These are phyloP conservation scores for Nemania serpens DNA, from an alignment of 2,329 filamentous ascomycete genomes.

Conservation along the genomic window DNA sequence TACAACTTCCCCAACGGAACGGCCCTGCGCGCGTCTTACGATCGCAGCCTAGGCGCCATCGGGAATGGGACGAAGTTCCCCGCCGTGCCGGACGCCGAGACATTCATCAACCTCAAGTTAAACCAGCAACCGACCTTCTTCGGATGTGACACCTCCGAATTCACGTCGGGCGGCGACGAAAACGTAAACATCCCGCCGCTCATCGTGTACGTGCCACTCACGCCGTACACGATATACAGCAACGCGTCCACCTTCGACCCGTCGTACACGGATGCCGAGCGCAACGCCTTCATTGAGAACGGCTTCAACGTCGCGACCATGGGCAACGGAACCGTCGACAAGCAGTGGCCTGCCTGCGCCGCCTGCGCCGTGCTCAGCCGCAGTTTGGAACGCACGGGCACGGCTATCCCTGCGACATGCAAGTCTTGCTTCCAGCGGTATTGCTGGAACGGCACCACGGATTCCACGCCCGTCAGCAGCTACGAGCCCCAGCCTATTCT, in stretches of 20 bases:
- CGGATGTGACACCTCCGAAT: constrained; percentile 72
- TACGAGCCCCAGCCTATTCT: constrained; percentile 48
- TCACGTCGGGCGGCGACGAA: constrained; percentile 35
- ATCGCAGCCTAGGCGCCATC: constrained; percentile 61
- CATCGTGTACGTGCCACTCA: constrained; percentile 86
- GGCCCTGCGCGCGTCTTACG: constrained; percentile 73
- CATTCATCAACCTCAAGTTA: constrained; percentile 76
- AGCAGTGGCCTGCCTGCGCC: constrained; percentile 80
- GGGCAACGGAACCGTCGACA: constrained; percentile 77
- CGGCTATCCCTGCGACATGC: constrained; percentile 72
- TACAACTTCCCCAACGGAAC: constrained; percentile 79
- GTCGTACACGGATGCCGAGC: constrained; percentile 65
- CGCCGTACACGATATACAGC: constrained; percentile 74
- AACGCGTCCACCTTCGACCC: constrained; percentile 81
- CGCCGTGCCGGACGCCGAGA: constrained; percentile 72
- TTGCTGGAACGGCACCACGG: constrained; percentile 86
- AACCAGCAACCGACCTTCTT: constrained; percentile 81
- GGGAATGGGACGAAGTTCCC: constrained; percentile 74
- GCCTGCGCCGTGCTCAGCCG: constrained; percentile 84
- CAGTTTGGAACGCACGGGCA: constrained; percentile 73
- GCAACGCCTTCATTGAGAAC: constrained; percentile 83
- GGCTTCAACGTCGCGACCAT: constrained; percentile 83
- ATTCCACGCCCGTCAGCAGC: constrained; percentile 36
- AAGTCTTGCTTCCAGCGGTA: constrained; percentile 76
- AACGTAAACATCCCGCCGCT: constrained; percentile 58